Evolutionary conservation across 1,284 basidiomycete genomes (phyloP).

Genomic region (Papiliotrema flavescens): DNA sequence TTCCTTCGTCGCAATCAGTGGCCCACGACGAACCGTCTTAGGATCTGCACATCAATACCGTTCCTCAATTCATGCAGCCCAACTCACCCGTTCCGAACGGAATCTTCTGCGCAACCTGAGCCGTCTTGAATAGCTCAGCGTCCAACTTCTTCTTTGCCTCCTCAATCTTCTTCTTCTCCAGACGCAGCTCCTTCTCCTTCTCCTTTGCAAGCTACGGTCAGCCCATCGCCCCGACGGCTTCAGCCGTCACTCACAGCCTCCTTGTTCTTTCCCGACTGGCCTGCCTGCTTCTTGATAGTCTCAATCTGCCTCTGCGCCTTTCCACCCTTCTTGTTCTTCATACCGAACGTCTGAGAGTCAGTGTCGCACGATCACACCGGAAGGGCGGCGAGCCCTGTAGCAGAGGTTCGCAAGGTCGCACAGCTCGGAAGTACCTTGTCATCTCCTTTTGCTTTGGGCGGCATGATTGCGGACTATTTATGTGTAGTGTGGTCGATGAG

Average conservation of each 20-base stretch:
- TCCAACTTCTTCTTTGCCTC: conserved; percentile 83
- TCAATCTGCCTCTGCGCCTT: conserved; percentile 86
- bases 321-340: conserved; percentile 95
- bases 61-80: neutral
- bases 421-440: conserved; percentile 33
- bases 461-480: conserved; percentile 29
- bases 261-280: conserved; percentile 69
- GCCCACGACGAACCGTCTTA: conserved; percentile 57
- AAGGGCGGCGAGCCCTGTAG: too few relatives aligned
- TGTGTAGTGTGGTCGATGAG: too few relatives aligned
- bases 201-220: conserved; percentile 64
- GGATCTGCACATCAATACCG: conserved; percentile 57
- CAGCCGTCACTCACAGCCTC: conserved; percentile 50
- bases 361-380: neutral
- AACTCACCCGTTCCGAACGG: conserved; percentile 76
- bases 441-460: conserved; percentile 41
- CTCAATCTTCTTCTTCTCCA: conserved; percentile 73
- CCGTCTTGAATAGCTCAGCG: conserved; percentile 63
- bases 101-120: conserved; percentile 71
- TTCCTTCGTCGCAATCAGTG: neutral
- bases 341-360: conserved; percentile 68
- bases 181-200: conserved; percentile 72
- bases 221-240: neutral
- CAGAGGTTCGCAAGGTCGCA: neutral
- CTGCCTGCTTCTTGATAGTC: conserved; percentile 68